Percentiles rank a stretch among this genome's conserved stretches.
phyloP scores from a whole-genome alignment of 495 filamentous ascomycete genomes.

The Aspergillus nanangensis region DNA sequence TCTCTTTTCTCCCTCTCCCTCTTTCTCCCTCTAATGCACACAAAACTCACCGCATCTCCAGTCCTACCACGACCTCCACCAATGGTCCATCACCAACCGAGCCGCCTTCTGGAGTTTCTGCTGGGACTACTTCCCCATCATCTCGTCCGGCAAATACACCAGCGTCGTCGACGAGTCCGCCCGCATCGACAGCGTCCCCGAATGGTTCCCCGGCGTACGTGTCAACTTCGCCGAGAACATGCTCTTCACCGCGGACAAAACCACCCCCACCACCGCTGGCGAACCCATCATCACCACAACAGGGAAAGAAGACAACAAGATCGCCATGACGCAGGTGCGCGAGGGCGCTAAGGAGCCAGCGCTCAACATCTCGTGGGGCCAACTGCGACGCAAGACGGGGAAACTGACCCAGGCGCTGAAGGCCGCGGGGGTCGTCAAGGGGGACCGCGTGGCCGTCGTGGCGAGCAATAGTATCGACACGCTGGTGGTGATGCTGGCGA shows the following conservation, averaged over 20 bases:
- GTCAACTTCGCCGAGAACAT: slow-evolving; percentile 84
- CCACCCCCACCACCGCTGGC: slow-evolving; percentile 35
- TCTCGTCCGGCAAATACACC: slow-evolving; percentile 56
- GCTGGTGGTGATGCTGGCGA: slow-evolving; percentile 58
- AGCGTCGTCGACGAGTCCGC: slow-evolving; percentile 61
- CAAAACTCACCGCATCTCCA: no score
- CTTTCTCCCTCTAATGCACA: no score
- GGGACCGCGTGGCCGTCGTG: slow-evolving; percentile 69
- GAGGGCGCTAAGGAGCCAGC: slow-evolving; percentile 57
- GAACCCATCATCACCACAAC: slow-evolving; percentile 22
- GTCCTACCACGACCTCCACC: slow-evolving; percentile 58
- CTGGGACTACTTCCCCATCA: slow-evolving; percentile 54
- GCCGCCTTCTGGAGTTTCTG: slow-evolving; percentile 62
- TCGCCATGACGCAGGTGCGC: slow-evolving; percentile 66
- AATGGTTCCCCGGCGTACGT: slow-evolving; percentile 49
- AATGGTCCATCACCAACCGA: slow-evolving; percentile 57
- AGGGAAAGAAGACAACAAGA: slow-evolving; percentile 64
- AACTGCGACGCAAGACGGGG: slow-evolving; percentile 53
- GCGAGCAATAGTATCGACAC: slow-evolving; percentile 72
- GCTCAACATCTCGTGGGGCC: slow-evolving; percentile 56
- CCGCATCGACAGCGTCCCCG: slow-evolving; percentile 53
- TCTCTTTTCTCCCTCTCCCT: not conserved
- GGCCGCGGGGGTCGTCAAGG: slow-evolving; percentile 56
- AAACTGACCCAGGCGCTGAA: slow-evolving; percentile 57
- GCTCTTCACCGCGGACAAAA: slow-evolving; percentile 33